Conservation (phyloP, 2,329 filamentous ascomycete genomes). For the Aspergillus felis region DNA sequence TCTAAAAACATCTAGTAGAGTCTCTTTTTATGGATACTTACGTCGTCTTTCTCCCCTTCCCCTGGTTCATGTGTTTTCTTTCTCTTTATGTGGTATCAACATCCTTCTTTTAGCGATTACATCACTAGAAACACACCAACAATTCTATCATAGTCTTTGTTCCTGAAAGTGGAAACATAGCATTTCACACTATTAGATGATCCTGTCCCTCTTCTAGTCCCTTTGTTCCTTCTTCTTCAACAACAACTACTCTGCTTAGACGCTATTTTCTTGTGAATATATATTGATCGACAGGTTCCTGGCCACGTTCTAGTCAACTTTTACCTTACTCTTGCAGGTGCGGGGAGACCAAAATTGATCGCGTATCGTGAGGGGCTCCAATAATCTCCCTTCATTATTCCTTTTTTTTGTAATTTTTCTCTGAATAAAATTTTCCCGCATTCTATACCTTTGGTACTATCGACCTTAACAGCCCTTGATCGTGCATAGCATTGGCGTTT, state of each 20-base stretch:
- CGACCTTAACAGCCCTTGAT: background rate
- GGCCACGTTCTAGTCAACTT: background rate
- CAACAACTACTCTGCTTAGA: conserved; percentile 3
- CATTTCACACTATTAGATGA: background rate
- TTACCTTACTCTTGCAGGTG: conserved; percentile 1
- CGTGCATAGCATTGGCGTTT: background rate
- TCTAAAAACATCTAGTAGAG: background rate
- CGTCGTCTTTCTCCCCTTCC: background rate
- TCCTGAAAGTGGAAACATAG: background rate
- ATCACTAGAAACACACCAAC: background rate
- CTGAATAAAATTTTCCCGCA: background rate
- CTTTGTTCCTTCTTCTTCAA: background rate
- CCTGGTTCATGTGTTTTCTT: background rate
- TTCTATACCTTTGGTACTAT: background rate
- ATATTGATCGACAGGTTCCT: background rate
- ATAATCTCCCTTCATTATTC: conserved; percentile 1
- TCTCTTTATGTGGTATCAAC: background rate
- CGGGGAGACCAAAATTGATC: conserved; percentile 4
- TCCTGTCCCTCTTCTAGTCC: background rate
- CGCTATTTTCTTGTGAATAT: background rate
- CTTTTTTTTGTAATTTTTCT: background rate
- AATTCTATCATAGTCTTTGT: background rate
- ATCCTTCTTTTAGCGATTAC: background rate
- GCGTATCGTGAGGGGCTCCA: conserved; percentile 2
- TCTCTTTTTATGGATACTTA: background rate